Evolutionary conservation across 1,284 basidiomycete species (phyloP), one percentile per base, ranked within the genome.

Genomic region (Marasmius sp.): DNA sequence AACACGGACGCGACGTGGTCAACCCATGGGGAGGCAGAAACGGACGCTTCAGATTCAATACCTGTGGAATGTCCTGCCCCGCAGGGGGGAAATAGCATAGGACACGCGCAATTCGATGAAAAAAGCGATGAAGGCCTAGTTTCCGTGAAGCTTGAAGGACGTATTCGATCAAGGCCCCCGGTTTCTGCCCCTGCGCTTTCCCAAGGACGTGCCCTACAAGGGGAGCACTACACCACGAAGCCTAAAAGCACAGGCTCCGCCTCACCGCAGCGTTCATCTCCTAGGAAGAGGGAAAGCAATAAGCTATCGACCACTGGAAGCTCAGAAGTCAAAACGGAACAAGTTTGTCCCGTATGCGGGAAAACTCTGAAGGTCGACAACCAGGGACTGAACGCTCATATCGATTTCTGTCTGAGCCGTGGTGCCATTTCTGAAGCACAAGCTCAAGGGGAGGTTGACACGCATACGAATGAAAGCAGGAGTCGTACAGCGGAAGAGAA

Each of bases 351-450:
- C 6, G 75, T 93, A 18, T 93, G 91, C 68, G 70, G 75, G 22
- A 85, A 82, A 69, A 71, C 72, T 34, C 68, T 91, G 62, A 74
- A 79, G 63, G 83, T 79, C 1, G 85, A 91, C 70, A 93, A 93
- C 68, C 77, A 80, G 58, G 84, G 83, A 2, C 72, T 93, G 27
- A 93, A 93, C 70, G 78, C 83, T 34, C 91, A 93, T 66, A 79
- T 93, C 56, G 91, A 93, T 72, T 92, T 88, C 69, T 93, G 91
- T 67, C 71, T 93, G 59, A 92, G 88, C 70, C 84, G 85, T 61
- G 80, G 79, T 33, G 88, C 84, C 7, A 92, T 93, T 61, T 75
- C 81, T 62, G 81, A 88, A 68, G 91, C 90, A 0, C 88, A 89
- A 55, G 77, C 70, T 10, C 77, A 77, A 59, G 72, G 49, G 27